Evolutionary conservation across 768 basidiomycete genomes (phyloP).

Genomic region (Amanita pseudoporphyria): DNA sequence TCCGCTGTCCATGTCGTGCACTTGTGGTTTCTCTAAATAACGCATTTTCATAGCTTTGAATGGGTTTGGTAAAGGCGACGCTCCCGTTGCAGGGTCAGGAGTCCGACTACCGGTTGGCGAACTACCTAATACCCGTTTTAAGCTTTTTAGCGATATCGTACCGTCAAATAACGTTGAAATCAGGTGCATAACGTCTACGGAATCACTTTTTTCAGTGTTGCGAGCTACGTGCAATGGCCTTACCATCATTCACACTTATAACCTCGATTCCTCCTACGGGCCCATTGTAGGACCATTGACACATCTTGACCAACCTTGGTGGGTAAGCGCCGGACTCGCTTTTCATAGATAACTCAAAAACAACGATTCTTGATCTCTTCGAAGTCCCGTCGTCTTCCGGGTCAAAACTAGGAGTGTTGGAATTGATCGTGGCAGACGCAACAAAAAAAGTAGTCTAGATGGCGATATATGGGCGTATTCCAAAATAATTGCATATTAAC

Average conservation of each 20-base stretch:
- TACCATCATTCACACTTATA: conserved; percentile 38
- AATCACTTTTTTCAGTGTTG: conserved; percentile 5
- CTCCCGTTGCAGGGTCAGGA: conserved; percentile 20
- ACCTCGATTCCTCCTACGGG: conserved; percentile 35
- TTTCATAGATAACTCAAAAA: conserved; percentile 27
- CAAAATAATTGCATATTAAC: neutral
- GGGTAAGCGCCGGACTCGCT: conserved; percentile 21
- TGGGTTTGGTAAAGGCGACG: conserved; percentile 48
- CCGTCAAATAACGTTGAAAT: neutral
- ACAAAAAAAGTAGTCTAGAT: conserved; percentile 32
- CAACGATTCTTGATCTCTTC: conserved; percentile 29
- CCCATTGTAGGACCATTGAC: conserved; percentile 48
- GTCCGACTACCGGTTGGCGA: conserved; percentile 14
- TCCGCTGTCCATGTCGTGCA: conserved; percentile 12
- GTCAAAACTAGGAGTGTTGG: conserved; percentile 21
- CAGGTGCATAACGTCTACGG: neutral
- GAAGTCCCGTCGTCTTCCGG: conserved; percentile 19
- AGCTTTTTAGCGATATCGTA: neutral
- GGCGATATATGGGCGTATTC: neutral
- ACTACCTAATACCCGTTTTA: neutral
- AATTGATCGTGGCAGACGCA: conserved; percentile 35
- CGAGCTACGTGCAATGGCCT: conserved; percentile 8
- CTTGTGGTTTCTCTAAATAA: conserved; percentile 36
- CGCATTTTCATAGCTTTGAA: conserved; percentile 46
- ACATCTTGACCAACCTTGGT: conserved; percentile 33